Evolutionary conservation across 2,329 filamentous ascomycete genomes (phyloP).

Genomic region (Blastomyces percursus): DNA sequence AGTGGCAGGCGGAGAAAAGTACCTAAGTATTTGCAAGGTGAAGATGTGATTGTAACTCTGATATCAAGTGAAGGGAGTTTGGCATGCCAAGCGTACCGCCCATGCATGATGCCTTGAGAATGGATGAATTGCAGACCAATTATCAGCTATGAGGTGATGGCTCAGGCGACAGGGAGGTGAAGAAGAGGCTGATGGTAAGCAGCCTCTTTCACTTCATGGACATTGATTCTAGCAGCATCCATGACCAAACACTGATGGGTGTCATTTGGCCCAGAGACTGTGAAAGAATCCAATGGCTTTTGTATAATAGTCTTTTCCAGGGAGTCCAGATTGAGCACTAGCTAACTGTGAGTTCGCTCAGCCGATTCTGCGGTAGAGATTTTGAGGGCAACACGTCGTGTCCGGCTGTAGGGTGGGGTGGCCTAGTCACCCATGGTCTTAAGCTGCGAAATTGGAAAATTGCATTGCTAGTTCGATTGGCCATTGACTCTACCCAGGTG

Average conservation of each 20-base stretch:
- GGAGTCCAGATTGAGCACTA: conserved; percentile 3
- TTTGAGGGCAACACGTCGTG: conserved; percentile 12
- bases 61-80: not conserved
- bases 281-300: conserved; percentile 15
- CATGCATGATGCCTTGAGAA: conserved; percentile 20
- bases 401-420: too few relatives aligned
- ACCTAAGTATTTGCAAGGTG: conserved; percentile 20
- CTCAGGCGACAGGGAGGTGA: conserved; percentile 14
- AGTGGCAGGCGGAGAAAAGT: conserved; percentile 16
- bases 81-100: conserved; percentile 14
- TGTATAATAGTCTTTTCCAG: conserved; percentile 15
- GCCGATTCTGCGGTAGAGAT: conserved; percentile 11
- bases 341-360: conserved; percentile 9
- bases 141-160: conserved; percentile 17
- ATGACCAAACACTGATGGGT: conserved; percentile 17
- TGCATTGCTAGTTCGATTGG: too few relatives aligned
- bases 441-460: too few relatives aligned
- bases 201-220: conserved; percentile 15
- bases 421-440: too few relatives aligned
- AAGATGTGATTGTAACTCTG: conserved; percentile 10
- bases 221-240: conserved; percentile 14
- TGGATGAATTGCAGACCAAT: conserved; percentile 19
- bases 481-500: too few relatives aligned
- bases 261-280: conserved; percentile 16
- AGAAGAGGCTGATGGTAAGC: conserved; percentile 13